Conservation (phyloP, 352 stramenopile genomes). For the Globisporangium solare region DNA sequence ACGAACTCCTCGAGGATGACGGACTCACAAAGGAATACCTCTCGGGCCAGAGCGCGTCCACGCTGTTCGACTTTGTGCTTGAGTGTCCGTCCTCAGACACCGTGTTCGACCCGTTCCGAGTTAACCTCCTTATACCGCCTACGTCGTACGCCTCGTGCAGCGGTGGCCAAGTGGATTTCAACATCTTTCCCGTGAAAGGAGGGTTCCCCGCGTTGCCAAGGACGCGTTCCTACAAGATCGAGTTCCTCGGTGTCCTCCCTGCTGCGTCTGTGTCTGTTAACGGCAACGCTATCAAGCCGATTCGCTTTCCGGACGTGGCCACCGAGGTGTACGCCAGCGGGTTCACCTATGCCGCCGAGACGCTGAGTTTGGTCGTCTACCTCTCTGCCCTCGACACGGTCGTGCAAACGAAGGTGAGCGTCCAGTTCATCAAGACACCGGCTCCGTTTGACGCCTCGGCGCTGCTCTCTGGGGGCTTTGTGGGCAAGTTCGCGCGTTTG, state of each 20-base stretch:
- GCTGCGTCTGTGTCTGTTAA: slow-evolving; percentile 18
- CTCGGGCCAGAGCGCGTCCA: slow-evolving; percentile 8
- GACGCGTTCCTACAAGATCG: slow-evolving; percentile 19
- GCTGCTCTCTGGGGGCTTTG: slow-evolving; percentile 14
- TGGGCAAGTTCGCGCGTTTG: slow-evolving; percentile 24
- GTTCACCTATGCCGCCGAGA: slow-evolving; percentile 20
- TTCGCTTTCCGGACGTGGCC: slow-evolving; percentile 10
- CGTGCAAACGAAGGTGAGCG: not conserved
- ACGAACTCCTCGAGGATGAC: slow-evolving; percentile 30
- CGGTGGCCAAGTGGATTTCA: slow-evolving; percentile 12
- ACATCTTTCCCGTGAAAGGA: slow-evolving; percentile 20
- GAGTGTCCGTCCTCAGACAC: not conserved
- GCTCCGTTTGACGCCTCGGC: slow-evolving; percentile 5
- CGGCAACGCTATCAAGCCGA: slow-evolving; percentile 11
- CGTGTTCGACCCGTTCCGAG: not conserved
- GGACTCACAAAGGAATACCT: slow-evolving; percentile 26
- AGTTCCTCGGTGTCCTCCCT: slow-evolving; percentile 18
- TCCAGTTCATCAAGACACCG: slow-evolving; percentile 16
- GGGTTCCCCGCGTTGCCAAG: slow-evolving; percentile 9
- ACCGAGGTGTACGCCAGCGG: slow-evolving; percentile 1
- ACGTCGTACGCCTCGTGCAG: slow-evolving; percentile 8
- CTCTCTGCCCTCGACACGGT: slow-evolving; percentile 11
- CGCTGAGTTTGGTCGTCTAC: slow-evolving; percentile 19
- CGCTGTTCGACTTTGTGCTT: slow-evolving; percentile 14
- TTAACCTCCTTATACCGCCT: not conserved